Evolutionary conservation across 192 early-diverging fungal species (phyloP), one percentile per base, ranked within the genome.

Genomic region (Entomortierella parvispora): DNA sequence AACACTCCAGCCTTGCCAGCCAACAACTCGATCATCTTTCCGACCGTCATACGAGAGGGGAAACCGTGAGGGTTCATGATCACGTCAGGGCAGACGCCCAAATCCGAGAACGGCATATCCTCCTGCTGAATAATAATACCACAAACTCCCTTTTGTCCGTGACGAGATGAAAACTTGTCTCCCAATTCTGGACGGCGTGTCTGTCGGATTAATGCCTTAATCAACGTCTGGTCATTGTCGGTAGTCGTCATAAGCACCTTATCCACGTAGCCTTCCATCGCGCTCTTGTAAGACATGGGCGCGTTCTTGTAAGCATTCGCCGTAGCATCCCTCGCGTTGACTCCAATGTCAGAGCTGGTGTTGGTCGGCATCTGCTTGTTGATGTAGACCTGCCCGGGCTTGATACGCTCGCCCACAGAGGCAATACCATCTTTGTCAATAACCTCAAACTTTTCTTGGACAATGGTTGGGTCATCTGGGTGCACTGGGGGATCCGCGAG

Each of bases 51-150:
- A 82, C 97, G 95, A 29, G 92, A 94, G 33, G 97, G 97, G 87
- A 99, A 97, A 66, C 96, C 96, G 78, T 99, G 97, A 12, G 97
- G 97, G 86, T 99, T 99, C 95, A 99, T 99, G 84, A 99, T 95
- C 58, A 99, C 93, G 68, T 99, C 97, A 11, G 97, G 97, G 44
- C 85, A 88, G 31, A 97, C 87, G 49, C 97, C 97, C 37, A 86
- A 77, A 75, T 97, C 95, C 14, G 90, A 86, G 80, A 98, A 99
- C 26, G 97, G 97, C 95, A 99, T 95, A 77, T 99, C 96, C 79
- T 97, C 96, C 64, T 97, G 95, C 66, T 92, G 90, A 43, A 98
- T 95, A 83, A 99, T 99, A 55, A 97, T 94, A 46, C 96, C 97
- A 63, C 92, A 94, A 25, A 96, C 94, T 61, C 97, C 97, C 71